These are phyloP conservation scores for Phlebopus sp. DNA, from an alignment of 1,284 basidiomycete species.

Conservation along the genomic window DNA sequence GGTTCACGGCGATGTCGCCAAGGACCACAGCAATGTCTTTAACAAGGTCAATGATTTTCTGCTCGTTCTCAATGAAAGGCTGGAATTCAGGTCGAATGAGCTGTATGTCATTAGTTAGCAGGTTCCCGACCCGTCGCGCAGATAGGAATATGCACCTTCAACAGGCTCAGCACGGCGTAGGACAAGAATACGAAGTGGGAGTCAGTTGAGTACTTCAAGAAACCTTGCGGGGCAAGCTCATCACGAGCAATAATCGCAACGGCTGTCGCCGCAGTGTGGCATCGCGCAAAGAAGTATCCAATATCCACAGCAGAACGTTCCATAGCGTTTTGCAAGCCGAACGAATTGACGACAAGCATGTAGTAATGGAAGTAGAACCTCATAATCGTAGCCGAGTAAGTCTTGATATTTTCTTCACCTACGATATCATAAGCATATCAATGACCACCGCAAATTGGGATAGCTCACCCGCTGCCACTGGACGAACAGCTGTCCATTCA, in stretches of 20 bases:
- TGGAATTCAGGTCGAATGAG: constrained; percentile 81
- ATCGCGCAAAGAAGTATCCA: constrained; percentile 84
- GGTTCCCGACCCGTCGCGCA: background rate
- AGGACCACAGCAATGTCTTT: constrained; percentile 80
- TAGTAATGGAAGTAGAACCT: constrained; percentile 85
- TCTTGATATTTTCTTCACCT: constrained; percentile 33
- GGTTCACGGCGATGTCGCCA: constrained; percentile 70
- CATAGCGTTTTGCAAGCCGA: constrained; percentile 91
- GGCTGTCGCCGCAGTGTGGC: constrained; percentile 72
- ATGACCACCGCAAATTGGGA: background rate
- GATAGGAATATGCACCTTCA: constrained; percentile 61
- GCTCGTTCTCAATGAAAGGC: constrained; percentile 71
- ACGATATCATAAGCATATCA: constrained; percentile 6
- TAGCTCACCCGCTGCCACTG: constrained; percentile 16
- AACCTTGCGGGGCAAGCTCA: constrained; percentile 71
- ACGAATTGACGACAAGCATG: constrained; percentile 87
- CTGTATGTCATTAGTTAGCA: constrained; percentile 37
- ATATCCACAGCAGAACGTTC: constrained; percentile 74
- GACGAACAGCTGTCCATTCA: constrained; percentile 48
- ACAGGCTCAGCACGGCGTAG: constrained; percentile 82
- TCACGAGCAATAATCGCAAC: constrained; percentile 74
- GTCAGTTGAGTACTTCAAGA: constrained; percentile 84
- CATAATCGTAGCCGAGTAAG: constrained; percentile 55
- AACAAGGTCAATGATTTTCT: constrained; percentile 68
- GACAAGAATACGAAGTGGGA: constrained; percentile 90